phyloP scores from a whole-genome alignment of 2,329 filamentous ascomycete genomes.

The Verticillium nonalfalfae region DNA sequence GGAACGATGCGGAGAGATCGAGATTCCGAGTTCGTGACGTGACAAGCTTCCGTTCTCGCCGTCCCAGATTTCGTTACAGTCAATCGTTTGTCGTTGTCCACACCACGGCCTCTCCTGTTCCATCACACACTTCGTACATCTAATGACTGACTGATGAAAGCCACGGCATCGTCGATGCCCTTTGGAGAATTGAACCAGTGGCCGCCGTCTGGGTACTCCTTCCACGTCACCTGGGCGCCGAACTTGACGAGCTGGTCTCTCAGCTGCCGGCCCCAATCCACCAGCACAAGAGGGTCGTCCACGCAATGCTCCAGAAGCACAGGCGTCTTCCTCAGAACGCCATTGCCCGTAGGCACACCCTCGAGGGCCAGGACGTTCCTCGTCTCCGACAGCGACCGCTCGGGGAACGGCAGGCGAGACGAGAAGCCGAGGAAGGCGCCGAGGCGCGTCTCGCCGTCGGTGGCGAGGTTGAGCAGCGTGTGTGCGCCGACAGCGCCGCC shows the following conservation, averaged over 20 bases:
- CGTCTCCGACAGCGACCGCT: conserved; percentile 20
- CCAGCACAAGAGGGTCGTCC: conserved; percentile 33
- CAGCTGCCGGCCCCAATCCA: conserved; percentile 27
- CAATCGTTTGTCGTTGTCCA: neutral
- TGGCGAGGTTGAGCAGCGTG: conserved; percentile 25
- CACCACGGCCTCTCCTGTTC: neutral
- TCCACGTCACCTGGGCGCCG: conserved; percentile 31
- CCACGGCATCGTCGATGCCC: conserved; percentile 33
- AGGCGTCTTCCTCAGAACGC: conserved; percentile 32
- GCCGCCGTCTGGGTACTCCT: conserved; percentile 32
- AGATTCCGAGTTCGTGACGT: too few species aligned
- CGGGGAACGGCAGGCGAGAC: conserved; percentile 27
- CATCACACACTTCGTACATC: neutral
- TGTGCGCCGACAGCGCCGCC: conserved; percentile 34
- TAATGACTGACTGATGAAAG: neutral
- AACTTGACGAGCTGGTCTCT: conserved; percentile 26
- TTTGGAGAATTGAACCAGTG: conserved; percentile 37
- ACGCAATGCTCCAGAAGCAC: conserved; percentile 37
- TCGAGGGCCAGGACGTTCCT: conserved; percentile 23
- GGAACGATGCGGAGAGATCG: too few species aligned
- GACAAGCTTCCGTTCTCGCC: too few species aligned
- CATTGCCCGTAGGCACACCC: conserved; percentile 15
- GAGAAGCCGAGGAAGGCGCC: conserved; percentile 32
- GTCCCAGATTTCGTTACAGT: neutral
- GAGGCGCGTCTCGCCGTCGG: conserved; percentile 6